Evolutionary conservation across 805 yeast genomes (phyloP), one percentile per base, ranked within the genome.

Genomic region (Cyberlindnera americana): DNA sequence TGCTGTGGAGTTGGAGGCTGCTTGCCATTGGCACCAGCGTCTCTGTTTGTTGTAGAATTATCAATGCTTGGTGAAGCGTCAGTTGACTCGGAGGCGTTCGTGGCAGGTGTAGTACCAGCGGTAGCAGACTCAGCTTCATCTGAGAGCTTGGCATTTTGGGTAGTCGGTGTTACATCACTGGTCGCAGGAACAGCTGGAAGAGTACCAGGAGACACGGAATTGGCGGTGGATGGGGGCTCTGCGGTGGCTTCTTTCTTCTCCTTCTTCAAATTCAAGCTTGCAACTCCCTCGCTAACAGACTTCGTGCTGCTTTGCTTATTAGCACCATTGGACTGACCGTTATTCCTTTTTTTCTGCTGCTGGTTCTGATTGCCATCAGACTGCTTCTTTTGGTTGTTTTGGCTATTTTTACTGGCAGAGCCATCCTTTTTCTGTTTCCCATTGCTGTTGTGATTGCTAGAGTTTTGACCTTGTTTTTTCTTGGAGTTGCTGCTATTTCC

Each of bases 361-460:
- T n/a, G 31, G 7, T 34, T 17, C 14, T 25, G 19, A 16, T 14
- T 36, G 12, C 23, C 39, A 26, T 33, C 37, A 15, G 23, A 7
- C 26, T 35, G 38, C 24, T 38, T 40, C 33, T 27, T 43, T 16
- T 33, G 35, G 19, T 25, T 17, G 19, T 41, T 37, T 24, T 32
- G 38, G 29, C 22, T 35, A 16, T 35, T 43, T 23, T 35, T 43
- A 6, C 4, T 21, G 22, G n/a, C 27, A 16, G n/a, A n/a, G n/a
- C n/a, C 35, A 31, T 37, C 31, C 19, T 37, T 29, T 14, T 40
- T 35, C 21, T 30, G 34, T 23, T 22, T 31, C 6, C 19, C 34
- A 14, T 32, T 47, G 24, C 32, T 43, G 24, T 34, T 43, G 31
- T 35, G 34, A 7, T 32, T 32, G 19, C 38, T 39, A 19, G 25